Base-by-base conservation (phyloP, 306 rosid genomes). In the Lupinus albus region DNA sequence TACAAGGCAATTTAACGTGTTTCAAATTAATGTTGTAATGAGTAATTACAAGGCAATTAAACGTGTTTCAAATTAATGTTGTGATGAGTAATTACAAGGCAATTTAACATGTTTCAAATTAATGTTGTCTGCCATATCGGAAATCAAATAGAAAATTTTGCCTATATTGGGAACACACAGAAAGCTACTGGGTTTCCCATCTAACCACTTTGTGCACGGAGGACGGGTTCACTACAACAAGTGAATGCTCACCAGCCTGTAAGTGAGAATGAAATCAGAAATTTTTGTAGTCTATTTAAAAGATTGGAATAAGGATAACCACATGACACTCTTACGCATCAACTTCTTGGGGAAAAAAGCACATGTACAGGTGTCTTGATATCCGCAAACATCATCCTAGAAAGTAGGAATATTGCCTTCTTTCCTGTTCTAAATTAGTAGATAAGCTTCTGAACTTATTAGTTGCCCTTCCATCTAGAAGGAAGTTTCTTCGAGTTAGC, bases 371-470 rank as follows among this genome's bases (percentile, higher is more conserved):
- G 25, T 20, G 25, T 20, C 25, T 20, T 20, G 1, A 20, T 20
- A 20, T 20, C 25, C 25, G 1, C 25, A 20, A 20, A 20, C 25
- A 20, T 1, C 25, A 20, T 20, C 25, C 25, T 20, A 20, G 25
- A 2, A 20, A 20, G 25, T 20, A 20, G 25, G 25, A 20, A 20
- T 20, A 20, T 1, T 20, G 25, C 35, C 35, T 11, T 20, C 48
- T 25, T 55, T 68, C 79, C 59, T 60, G n/a, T 48, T 49, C 68
- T 50, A 76, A 48, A 55, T 45, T 50, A 59, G 57, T 17, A 21
- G 38, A 11, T 42, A 20, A 6, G 12, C 28, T 54, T 54, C 64
- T 21, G 28, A 42, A 13, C 55, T 14, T 8, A 44, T 12, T 42
- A 42, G 47, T 44, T 44, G 54, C 32, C 44, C 35, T 28, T 68